Percentiles rank a stretch among this genome's conserved stretches.
Conservation (phyloP, 2,329 filamentous ascomycete genomes). For the Mycocentrospora acerina region DNA sequence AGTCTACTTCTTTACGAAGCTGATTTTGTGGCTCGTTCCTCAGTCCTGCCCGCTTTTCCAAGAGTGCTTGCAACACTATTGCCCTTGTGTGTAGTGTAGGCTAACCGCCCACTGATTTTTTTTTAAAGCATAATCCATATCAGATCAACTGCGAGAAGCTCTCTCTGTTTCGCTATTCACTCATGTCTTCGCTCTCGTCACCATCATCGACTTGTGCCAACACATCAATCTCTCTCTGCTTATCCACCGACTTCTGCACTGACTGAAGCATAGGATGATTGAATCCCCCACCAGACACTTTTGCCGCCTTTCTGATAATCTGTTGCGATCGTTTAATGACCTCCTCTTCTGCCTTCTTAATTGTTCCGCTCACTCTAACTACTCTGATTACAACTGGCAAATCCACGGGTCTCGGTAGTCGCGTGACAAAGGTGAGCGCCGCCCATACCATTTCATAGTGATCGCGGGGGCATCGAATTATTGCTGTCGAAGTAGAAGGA, state of each 20-base stretch:
- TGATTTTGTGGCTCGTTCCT: too few species aligned
- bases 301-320: conserved; percentile 68
- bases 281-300: conserved; percentile 30
- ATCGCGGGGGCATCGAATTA: conserved; percentile 77
- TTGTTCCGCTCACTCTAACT: conserved; percentile 86
- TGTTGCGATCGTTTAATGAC: conserved; percentile 75
- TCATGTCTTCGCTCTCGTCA: conserved; percentile 20
- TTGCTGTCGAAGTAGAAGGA: conserved; percentile 88
- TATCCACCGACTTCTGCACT: conserved; percentile 7
- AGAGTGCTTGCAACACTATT: too few species aligned
- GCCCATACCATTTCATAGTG: conserved; percentile 90
- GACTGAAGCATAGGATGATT: conserved; percentile 8
- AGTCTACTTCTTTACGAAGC: too few species aligned
- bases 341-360: conserved; percentile 88
- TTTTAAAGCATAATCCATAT: too few species aligned
- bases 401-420: conserved; percentile 61
- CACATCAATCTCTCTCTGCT: conserved; percentile 2
- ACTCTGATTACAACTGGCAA: conserved; percentile 78
- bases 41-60: too few species aligned
- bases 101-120: too few species aligned
- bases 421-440: conserved; percentile 77
- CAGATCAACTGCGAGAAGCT: too few species aligned
- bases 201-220: conserved; percentile 16
- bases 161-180: not conserved
- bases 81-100: too few species aligned